Conservation (phyloP, 192 early-diverging fungal genomes). For the Backusella tarrabulga region DNA sequence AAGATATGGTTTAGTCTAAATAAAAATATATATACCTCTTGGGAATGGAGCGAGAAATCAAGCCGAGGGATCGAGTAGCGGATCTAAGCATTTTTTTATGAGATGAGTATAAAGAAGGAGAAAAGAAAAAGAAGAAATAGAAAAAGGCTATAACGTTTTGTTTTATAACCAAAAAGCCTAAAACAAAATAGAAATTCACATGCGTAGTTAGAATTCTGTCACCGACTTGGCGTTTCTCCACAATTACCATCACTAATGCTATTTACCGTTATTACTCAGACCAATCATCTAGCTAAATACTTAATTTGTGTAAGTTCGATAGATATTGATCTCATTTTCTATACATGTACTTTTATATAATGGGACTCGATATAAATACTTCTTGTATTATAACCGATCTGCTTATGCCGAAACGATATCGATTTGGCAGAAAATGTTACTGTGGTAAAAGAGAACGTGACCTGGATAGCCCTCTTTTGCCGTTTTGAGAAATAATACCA, state of each 20-base stretch:
- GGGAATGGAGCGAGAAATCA: conserved; percentile 23
- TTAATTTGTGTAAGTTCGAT: neutral
- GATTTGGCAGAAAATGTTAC: neutral
- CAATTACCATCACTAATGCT: conserved; percentile 11
- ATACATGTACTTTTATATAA: neutral
- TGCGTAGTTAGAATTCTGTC: neutral
- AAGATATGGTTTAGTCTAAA: neutral
- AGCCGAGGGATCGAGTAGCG: conserved; percentile 11
- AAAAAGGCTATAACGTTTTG: neutral
- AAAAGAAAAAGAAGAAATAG: neutral
- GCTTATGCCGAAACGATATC: too few species aligned
- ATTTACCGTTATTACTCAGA: neutral
- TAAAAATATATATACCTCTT: conserved; percentile 22
- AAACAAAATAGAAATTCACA: conserved; percentile 12
- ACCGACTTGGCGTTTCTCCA: conserved; percentile 5
- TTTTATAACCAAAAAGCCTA: neutral
- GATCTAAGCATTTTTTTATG: conserved; percentile 19
- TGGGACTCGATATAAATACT: neutral
- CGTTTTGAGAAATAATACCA: neutral
- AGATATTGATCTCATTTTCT: too few species aligned
- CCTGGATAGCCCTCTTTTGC: neutral
- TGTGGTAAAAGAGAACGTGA: neutral
- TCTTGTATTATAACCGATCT: too few species aligned
- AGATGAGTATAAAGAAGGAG: neutral
- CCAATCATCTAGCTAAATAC: neutral